Evolutionary conservation across 2,329 filamentous ascomycete species (phyloP), one percentile per base, ranked within the genome.

Genomic region (Pseudogymnoascus sp.): DNA sequence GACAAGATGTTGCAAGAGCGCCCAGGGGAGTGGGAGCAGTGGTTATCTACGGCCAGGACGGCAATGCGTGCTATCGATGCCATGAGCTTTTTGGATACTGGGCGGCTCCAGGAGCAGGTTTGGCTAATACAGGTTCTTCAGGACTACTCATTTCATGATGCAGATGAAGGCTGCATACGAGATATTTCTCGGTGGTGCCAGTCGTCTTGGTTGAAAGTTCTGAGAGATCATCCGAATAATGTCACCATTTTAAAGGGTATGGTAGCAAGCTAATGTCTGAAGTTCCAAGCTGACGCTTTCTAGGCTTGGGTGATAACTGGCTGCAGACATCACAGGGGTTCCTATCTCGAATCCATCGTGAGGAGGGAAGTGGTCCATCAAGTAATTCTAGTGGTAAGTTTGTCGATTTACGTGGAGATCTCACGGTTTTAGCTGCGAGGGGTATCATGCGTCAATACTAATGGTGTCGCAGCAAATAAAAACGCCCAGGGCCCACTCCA

Each of bases 141-240:
- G 64, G 72, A 74, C 39, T 75, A 81, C 62, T 78, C 78, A 9
- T 80, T 76, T 65, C 71, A 75, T 43, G 79, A 82, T 61, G 69
- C 75, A 12, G 79, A 81, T 65, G 72, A 68, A 54, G 78, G 76
- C 25, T 71, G 70, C 28, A 71, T 80, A 11, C 64, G 64, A 38
- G 79, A 80, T 65, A 71, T 82, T 60, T 74, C 76, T 7, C 72
- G 76, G 11, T 82, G 78, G 76, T 80, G 79, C 63, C 71, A 80
- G 61, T 70, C 73, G 43, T 74, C 79, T 60, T 78, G 76, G 73
- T 70, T 81, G 28, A 68, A 70, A 32, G 67, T 82, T 9, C 69
- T 79, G 7, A 72, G 77, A 60, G 69, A 74, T 32, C 74, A 79
- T 58, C 73, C 78, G 9, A 70, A 76, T 1, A 75, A 78, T 63